Conservation (phyloP, 78 protist genomes). For the Protostelium mycophagum region DNA sequence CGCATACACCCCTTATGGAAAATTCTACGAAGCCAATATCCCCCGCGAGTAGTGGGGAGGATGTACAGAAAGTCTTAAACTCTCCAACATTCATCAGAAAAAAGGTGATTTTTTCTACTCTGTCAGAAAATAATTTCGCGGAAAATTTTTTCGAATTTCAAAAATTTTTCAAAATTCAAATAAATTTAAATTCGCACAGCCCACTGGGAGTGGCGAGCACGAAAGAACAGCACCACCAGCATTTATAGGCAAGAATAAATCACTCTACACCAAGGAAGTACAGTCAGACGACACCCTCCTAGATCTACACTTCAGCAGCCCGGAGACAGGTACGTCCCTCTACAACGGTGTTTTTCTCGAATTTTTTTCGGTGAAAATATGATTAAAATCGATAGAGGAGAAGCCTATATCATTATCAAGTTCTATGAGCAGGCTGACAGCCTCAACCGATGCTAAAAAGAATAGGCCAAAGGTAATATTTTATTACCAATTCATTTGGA, state of each 20-base stretch:
- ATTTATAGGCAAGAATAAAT: too few relatives aligned
- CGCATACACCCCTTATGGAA: too few relatives aligned
- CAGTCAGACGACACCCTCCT: neutral
- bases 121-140: neutral
- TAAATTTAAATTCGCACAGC: neutral
- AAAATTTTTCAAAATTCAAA: neutral
- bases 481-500: neutral
- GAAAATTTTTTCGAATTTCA: neutral
- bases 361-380: neutral
- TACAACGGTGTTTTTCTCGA: neutral
- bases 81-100: neutral
- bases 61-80: too few relatives aligned
- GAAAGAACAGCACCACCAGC: neutral
- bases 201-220: neutral
- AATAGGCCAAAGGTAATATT: neutral
- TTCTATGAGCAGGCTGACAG: neutral
- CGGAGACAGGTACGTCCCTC: neutral
- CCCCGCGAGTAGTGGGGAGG: too few relatives aligned
- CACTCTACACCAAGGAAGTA: too few relatives aligned
- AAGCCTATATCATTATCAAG: neutral
- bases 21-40: too few relatives aligned
- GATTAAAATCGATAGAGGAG: neutral
- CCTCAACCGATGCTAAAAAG: neutral
- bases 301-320: neutral
- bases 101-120: neutral